A percentile compares a stretch with the other conserved stretches of the same genome.
Evolutionary conservation across 352 stramenopile species (phyloP).

Genomic region (Phytopythium boreale): DNA sequence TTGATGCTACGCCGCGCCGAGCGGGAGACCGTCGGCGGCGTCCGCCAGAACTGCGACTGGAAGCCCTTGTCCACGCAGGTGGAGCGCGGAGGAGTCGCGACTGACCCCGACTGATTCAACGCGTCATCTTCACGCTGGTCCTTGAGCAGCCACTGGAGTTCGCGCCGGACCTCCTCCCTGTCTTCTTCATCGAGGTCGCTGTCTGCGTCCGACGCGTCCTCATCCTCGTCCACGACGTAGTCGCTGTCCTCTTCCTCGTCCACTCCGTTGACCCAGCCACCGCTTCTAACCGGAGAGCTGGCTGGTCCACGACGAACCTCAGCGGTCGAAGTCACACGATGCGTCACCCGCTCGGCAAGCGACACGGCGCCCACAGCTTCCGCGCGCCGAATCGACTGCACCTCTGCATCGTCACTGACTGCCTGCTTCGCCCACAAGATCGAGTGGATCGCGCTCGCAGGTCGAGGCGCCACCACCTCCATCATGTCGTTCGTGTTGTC

Average conservation of each 20-base stretch:
- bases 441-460: background rate
- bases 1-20: background rate
- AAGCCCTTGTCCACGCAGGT: background rate
- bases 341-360: background rate
- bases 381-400: background rate
- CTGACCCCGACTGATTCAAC: no score
- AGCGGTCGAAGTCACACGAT: background rate
- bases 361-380: background rate
- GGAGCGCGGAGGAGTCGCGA: background rate
- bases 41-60: background rate
- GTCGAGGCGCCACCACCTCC: background rate
- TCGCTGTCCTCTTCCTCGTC: background rate
- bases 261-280: background rate
- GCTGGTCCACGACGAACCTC: background rate
- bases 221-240: background rate
- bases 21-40: background rate
- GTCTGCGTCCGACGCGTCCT: background rate
- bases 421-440: background rate
- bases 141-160: background rate
- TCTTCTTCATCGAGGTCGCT: background rate
- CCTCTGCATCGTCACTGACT: background rate
- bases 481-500: no score
- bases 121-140: background rate
- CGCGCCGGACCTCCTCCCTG: background rate
- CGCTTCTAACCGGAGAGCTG: background rate